Conservation (phyloP, 1,284 basidiomycete genomes). For the Retiboletus flavoniger region DNA sequence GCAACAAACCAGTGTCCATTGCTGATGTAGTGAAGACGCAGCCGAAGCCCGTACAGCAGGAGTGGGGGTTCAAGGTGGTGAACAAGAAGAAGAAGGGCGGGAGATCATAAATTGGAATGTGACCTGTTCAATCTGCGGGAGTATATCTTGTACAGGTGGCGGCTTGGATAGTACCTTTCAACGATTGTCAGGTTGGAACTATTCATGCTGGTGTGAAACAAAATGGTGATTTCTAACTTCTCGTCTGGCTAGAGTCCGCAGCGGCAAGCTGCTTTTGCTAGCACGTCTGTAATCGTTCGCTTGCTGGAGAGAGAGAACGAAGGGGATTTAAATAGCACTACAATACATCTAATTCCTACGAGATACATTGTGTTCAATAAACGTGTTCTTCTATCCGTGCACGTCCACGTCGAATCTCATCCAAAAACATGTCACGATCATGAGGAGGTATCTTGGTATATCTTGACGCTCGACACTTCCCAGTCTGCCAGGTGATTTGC, state of each 20-base stretch:
- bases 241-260: neutral
- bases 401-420: constrained; percentile 10
- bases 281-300: neutral
- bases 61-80: constrained; percentile 89
- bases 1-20: constrained; percentile 64
- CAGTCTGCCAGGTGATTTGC: constrained; percentile 46
- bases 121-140: neutral
- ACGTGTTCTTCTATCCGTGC: constrained; percentile 19
- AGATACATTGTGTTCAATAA: constrained; percentile 15
- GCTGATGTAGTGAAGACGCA: constrained; percentile 88
- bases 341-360: constrained; percentile 23
- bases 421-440: constrained; percentile 6
- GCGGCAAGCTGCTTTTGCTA: neutral
- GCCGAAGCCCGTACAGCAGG: constrained; percentile 72
- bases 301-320: neutral
- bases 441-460: constrained; percentile 48
- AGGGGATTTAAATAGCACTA: constrained; percentile 17
- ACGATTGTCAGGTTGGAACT: constrained; percentile 1
- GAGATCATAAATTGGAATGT: constrained; percentile 31
- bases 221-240: neutral
- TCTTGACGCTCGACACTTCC: constrained; percentile 71
- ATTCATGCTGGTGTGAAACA: neutral
- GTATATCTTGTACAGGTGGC: constrained; percentile 18
- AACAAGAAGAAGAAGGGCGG: constrained; percentile 92
- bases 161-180: constrained; percentile 29